phyloP scores from a whole-genome alignment of 495 filamentous ascomycete genomes.

The Neurospora tetraspora region DNA sequence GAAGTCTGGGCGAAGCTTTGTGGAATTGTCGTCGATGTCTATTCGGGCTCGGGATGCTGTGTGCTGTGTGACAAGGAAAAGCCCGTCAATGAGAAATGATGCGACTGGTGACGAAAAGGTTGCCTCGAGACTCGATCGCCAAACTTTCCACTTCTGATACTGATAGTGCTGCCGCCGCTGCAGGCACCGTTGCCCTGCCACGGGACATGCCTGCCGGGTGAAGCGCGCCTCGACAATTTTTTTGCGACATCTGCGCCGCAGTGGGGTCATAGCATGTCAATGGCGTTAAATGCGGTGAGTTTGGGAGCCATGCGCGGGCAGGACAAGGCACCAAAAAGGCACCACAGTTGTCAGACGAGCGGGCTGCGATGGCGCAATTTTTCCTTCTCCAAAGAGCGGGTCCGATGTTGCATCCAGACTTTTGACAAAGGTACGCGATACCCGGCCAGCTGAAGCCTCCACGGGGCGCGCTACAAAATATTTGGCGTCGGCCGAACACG shows the following conservation, averaged over 20 bases:
- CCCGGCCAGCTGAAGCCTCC: constrained; percentile 1
- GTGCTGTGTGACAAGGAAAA: not conserved
- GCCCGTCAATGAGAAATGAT: not conserved
- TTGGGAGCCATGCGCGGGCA: constrained; percentile 3
- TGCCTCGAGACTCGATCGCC: not conserved
- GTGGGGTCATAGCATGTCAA: constrained; percentile 10
- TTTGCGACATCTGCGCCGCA: constrained; percentile 10
- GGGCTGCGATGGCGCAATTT: constrained; percentile 27
- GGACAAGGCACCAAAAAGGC: not conserved
- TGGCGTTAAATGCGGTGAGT: constrained; percentile 13
- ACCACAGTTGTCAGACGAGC: not conserved
- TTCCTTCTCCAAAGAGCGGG: constrained; percentile 6
- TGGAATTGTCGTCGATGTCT: not conserved
- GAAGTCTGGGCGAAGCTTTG: not conserved
- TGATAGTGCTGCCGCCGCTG: not conserved
- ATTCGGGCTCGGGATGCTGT: not conserved
- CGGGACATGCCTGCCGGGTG: not conserved
- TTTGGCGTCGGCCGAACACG: not conserved
- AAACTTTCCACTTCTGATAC: not conserved
- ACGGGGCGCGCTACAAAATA: constrained; percentile 15
- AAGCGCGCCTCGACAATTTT: constrained; percentile 1
- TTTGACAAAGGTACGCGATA: constrained; percentile 10
- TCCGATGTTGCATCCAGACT: constrained; percentile 1
- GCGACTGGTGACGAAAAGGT: not conserved
- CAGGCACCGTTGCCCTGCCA: not conserved